phyloP scores from a whole-genome alignment of 2,329 filamentous ascomycete genomes.

The Aspergillus proliferans region DNA sequence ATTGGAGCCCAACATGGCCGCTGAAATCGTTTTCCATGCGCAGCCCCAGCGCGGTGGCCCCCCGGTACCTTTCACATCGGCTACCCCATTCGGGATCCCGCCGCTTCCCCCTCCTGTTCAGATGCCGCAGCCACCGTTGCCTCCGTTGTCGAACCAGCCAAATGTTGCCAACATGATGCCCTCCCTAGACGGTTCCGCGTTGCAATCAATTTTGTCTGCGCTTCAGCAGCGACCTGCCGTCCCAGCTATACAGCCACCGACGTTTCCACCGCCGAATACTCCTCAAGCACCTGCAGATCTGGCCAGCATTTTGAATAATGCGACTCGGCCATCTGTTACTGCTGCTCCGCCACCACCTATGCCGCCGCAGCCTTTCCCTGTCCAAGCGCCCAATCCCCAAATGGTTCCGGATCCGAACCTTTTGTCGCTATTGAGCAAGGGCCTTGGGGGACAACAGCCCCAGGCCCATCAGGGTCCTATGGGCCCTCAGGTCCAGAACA shows the following conservation, averaged over 20 bases:
- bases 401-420: constrained; percentile 31
- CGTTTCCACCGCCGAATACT: constrained; percentile 28
- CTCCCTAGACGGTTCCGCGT: constrained; percentile 59
- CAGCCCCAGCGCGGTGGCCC: constrained; percentile 31
- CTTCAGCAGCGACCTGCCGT: constrained; percentile 43
- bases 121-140: constrained; percentile 27
- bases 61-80: constrained; percentile 30
- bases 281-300: constrained; percentile 32
- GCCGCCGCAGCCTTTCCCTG: constrained; percentile 23
- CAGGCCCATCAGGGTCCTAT: constrained; percentile 26
- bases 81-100: constrained; percentile 33
- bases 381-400: constrained; percentile 22
- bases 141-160: constrained; percentile 30
- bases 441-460: constrained; percentile 28
- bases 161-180: constrained; percentile 62
- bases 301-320: constrained; percentile 36
- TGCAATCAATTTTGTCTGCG: constrained; percentile 64
- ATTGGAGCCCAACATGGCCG: constrained; percentile 69
- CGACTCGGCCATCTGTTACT: constrained; percentile 31
- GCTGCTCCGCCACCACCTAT: constrained; percentile 23
- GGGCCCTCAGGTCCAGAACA: constrained; percentile 40
- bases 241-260: constrained; percentile 26
- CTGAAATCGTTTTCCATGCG: constrained; percentile 68
- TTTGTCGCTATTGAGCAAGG: constrained; percentile 34
- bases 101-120: constrained; percentile 25